Evolutionary conservation across 495 filamentous ascomycete genomes (phyloP), one percentile per base, ranked within the genome.

Genomic region (Tuber aestivum): DNA sequence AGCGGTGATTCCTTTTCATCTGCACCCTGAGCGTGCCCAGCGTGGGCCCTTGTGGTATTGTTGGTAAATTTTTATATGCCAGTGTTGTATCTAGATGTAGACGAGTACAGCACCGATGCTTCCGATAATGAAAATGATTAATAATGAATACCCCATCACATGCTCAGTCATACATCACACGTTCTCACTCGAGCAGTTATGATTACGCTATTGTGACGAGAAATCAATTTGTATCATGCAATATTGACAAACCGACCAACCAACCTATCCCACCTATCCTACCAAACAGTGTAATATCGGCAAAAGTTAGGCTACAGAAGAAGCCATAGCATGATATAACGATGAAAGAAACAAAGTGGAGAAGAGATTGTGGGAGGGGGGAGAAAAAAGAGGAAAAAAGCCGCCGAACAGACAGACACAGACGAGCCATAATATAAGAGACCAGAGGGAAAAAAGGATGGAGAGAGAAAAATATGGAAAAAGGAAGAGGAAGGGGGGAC

Each of bases 351-450:
- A n/a, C n/a, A n/a, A n/a, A n/a, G n/a, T n/a, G n/a, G 18, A 38
- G n/a, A 7, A 41, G 65, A 75, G 56, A 37, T 41, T 40, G 32
- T 21, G 69, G 23, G 61, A 32, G 50, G 35, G 37, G 68, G 48
- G 71, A 56, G 50, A 73, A 61, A 65, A 68, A 44, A 79, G 41
- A 65, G 70, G 23, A 56, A 56, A 44, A 69, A 81, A 79, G 41
- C 50, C 61, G 41, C 68, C 75, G 40, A 72, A 74, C 61, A 8
- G 69, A 61, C 35, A 73, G 40, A 70, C 21, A 41, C 72, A 80
- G 71, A 50, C 75, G 82, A 78, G 69, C 78, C 35, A 74, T 77
- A 77, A 83, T 82, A 40, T 83, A 76, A 61, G n/a, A 27, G 23
- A 32, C 2, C 27, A 65, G 12, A 3, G 32, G 14, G 56, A n/a